Evolutionary conservation across 2,329 filamentous ascomycete genomes (phyloP), one percentile per base, ranked within the genome.

Genomic region (Calonectria ilicicola): DNA sequence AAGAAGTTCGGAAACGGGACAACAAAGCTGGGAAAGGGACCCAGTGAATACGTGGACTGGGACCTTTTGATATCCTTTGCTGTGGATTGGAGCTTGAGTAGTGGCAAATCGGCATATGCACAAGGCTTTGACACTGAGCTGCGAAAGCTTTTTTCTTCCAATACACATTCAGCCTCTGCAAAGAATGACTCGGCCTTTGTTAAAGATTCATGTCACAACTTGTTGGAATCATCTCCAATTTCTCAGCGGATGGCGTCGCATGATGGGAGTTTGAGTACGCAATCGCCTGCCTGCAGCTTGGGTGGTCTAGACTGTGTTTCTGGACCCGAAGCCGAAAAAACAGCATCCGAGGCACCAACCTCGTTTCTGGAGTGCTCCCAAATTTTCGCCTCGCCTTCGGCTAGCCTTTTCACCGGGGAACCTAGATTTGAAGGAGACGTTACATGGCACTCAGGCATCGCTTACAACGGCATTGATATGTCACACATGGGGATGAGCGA

Each of bases 11-110:
- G 15, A 12, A 23, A 21, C 3, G 32, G 42, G 10, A 5, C 32
- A 12, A 40, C 12, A 5, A 29, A 64, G 4, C 47, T 19, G 15
- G n/a, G 35, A 19, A 47, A 35, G 9, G 6, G 19, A 10, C 3
- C 15, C 15, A 17, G 21, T 29, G 32, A 65, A 19, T 12, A 26
- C 23, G n/a, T 47, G 10, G 40, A 65, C 23, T 53, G 44, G 46
- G 46, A 65, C n/a, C 46, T 65, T 5, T 32, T 51, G 6, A 23
- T 65, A 10, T 53, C 63, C 10, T 38, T 65, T 51, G 63, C 63
- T 9, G 47, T 65, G 1, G 63, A 65, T 23, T 65, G 63, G 63
- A 65, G 63, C n/a, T 38, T 65, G 27, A 65, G 63, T 10, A 65
- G 32, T 3, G 63, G 63, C 6, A 65, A 65, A 12, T 42, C 63